A percentile compares a stretch with the other conserved stretches of the same genome.
phyloP scores from a whole-genome alignment of 2,329 filamentous ascomycete genomes.

The Diplodia seriata region DNA sequence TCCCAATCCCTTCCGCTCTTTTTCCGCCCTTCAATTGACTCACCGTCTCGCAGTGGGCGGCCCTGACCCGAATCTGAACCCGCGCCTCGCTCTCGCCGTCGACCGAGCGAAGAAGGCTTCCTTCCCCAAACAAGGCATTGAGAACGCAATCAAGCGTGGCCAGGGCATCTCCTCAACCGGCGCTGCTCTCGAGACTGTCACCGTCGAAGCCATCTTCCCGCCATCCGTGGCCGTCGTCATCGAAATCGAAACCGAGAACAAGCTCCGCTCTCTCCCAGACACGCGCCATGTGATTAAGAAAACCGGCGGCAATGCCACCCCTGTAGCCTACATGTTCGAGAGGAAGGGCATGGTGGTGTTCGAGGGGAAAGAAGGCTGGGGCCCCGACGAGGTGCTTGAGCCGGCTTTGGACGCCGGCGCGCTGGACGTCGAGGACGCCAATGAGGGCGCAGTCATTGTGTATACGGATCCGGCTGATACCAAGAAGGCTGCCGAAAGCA shows the following conservation, averaged over 20 bases:
- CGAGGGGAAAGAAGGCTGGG: slow-evolving; percentile 59
- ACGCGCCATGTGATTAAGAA: slow-evolving; percentile 75
- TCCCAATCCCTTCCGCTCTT: slow-evolving; percentile 15
- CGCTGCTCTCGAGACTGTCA: slow-evolving; percentile 75
- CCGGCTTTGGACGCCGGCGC: slow-evolving; percentile 85
- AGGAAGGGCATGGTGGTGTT: slow-evolving; percentile 79
- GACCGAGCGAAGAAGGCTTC: slow-evolving; percentile 81
- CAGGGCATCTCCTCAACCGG: slow-evolving; percentile 82
- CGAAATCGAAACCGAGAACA: slow-evolving; percentile 86
- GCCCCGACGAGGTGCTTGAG: slow-evolving; percentile 75
- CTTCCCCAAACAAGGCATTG: slow-evolving; percentile 83
- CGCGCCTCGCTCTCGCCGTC: slow-evolving; percentile 76
- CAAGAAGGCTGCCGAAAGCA: slow-evolving; percentile 66
- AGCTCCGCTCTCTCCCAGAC: slow-evolving; percentile 74
- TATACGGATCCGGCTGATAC: slow-evolving; percentile 72
- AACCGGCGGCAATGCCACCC: slow-evolving; percentile 70
- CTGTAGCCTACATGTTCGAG: slow-evolving; percentile 84
- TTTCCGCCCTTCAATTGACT: neutral
- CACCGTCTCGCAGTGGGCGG: slow-evolving; percentile 67
- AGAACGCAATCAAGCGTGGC: slow-evolving; percentile 84
- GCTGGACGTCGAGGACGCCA: slow-evolving; percentile 72
- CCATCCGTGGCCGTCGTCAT: slow-evolving; percentile 77
- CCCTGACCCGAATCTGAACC: slow-evolving; percentile 74
- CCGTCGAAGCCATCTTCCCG: slow-evolving; percentile 81
- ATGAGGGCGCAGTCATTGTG: slow-evolving; percentile 73